Conservation (phyloP, 2,329 filamentous ascomycete species). For the Pseudocercospora fijiensis region DNA sequence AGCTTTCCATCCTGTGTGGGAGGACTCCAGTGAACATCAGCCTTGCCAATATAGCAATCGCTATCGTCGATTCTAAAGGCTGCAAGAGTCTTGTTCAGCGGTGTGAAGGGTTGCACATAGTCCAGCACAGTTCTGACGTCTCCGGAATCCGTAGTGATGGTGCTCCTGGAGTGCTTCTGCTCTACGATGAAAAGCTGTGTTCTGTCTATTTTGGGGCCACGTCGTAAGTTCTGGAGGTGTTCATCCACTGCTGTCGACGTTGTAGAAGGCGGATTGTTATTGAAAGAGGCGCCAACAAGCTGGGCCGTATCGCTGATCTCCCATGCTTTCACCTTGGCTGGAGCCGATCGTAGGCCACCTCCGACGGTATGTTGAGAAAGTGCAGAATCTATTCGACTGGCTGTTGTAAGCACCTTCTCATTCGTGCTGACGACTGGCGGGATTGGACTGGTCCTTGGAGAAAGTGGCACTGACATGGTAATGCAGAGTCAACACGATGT, state of each 20-base stretch:
- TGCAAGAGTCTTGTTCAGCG: conserved; percentile 8
- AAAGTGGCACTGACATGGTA: background rate
- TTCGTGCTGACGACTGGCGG: background rate
- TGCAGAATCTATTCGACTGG: conserved; percentile 4
- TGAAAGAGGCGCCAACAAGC: conserved; percentile 7
- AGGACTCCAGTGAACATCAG: conserved; percentile 3
- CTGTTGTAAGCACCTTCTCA: background rate
- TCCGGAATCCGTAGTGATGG: background rate
- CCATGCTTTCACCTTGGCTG: conserved; percentile 10
- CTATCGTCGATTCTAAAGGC: conserved; percentile 12
- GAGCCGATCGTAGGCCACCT: background rate
- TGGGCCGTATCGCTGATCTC: background rate
- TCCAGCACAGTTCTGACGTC: conserved; percentile 8
- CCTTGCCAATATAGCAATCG: conserved; percentile 13
- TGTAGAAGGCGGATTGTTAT: background rate
- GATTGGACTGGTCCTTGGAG: background rate
- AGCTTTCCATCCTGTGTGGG: background rate
- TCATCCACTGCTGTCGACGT: conserved; percentile 1
- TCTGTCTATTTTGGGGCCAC: background rate
- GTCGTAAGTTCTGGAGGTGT: background rate
- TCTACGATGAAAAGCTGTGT: conserved; percentile 8
- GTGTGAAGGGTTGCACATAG: conserved; percentile 7
- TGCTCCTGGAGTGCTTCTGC: conserved; percentile 9
- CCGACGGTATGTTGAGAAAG: conserved; percentile 10
- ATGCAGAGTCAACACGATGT: background rate